Evolutionary conservation across 495 filamentous ascomycete genomes (phyloP).

Genomic region (Penicillium malachiteum): DNA sequence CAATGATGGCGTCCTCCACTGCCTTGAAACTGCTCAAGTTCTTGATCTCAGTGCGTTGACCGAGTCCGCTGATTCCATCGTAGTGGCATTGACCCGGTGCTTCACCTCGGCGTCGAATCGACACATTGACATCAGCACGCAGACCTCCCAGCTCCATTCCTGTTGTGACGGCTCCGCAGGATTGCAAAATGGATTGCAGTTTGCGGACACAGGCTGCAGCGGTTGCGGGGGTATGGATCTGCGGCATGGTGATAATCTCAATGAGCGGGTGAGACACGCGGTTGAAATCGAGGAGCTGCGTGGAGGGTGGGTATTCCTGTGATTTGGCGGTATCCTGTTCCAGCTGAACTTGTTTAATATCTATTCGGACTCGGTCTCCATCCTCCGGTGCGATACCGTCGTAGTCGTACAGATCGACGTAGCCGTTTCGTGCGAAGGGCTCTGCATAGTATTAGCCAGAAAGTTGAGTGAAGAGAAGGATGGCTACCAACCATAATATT

Average conservation of each 20-base stretch:
- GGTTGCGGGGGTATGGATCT: constrained; percentile 79
- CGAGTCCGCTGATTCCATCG: constrained; percentile 59
- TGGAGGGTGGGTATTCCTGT: constrained; percentile 66
- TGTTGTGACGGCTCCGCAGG: constrained; percentile 75
- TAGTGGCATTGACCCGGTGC: constrained; percentile 49
- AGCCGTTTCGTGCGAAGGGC: constrained; percentile 79
- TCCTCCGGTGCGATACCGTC: constrained; percentile 78
- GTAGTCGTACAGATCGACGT: constrained; percentile 64
- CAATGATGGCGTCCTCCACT: constrained; percentile 88
- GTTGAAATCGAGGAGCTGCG: constrained; percentile 90
- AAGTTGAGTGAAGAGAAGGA: background rate
- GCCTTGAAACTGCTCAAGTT: constrained; percentile 94
- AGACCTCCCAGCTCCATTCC: constrained; percentile 94
- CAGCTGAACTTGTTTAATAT: constrained; percentile 91
- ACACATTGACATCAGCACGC: constrained; percentile 94
- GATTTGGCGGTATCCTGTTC: constrained; percentile 99
- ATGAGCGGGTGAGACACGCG: constrained; percentile 86
- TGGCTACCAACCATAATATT: constrained; percentile 67
- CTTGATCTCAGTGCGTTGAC: constrained; percentile 95
- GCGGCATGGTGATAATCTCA: constrained; percentile 89
- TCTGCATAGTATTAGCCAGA: constrained; percentile 36
- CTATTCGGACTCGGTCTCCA: constrained; percentile 64
- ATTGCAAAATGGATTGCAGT: constrained; percentile 77
- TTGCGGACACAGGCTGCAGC: constrained; percentile 87
- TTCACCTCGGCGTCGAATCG: constrained; percentile 59